Base-by-base conservation (phyloP, 495 filamentous ascomycete genomes). In the Penicillium pancosmium region DNA sequence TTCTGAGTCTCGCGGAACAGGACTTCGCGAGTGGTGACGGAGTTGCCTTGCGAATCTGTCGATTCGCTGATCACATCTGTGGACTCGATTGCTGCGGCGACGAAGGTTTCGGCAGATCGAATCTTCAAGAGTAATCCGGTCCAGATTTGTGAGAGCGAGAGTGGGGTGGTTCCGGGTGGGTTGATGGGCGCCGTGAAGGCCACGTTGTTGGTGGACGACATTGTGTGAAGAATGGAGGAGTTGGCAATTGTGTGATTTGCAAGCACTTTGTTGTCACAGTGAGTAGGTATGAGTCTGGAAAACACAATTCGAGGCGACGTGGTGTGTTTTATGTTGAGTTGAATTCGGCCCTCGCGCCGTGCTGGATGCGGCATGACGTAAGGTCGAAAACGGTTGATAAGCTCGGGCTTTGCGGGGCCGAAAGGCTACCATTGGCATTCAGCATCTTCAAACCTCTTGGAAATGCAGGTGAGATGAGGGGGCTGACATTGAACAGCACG, bases 171-270 rank as follows among this genome's bases (percentile, higher is more conserved):
- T 23, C 68, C 68, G 2, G 73, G 49, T 21, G 81, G 77, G 68
- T 86, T 86, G 68, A 86, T 75, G n/a, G 73, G 71, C 19, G 71
- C 63, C 9, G 82, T 84, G 64, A 76, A 82, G 55, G 81, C 80
- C 62, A 78, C 54, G 60, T 80, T 73, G 62, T 82, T 74, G 38
- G 63, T 63, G 11, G 68, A 53, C 12, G 61, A 25, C 68, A 69
- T 68, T 33, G 15, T 66, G 38, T 18, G 38, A 2, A 41, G 1
- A 3, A 27, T 35, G 33, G 40, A 18, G 18, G 34, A 0, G 15
- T 44, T n/a, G 19, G 36, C 4, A 31, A 31, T 31, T 31, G 8
- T 31, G 5, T 31, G 27, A 31, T 31, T 1, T 31, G 5, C 27
- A 31, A 31, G 8, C 5, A 31, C 4, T 31, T 31, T 4, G 8